These are phyloP conservation scores for Austroboletus novae-zelandiae DNA, from an alignment of 1,284 basidiomycete species.

Conservation along the genomic window DNA sequence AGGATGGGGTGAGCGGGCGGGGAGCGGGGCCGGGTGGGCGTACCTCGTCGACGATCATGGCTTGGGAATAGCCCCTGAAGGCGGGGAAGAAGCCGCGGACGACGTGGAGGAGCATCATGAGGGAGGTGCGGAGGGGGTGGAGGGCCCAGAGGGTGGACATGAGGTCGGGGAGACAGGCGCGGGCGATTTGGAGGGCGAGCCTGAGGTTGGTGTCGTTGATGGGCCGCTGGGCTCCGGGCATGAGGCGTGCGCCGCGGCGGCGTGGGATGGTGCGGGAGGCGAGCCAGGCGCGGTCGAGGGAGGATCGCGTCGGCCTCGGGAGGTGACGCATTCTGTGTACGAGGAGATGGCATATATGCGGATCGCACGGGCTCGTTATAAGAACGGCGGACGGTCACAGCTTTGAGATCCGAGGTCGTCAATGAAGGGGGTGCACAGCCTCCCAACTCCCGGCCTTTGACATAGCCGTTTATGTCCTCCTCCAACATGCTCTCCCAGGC, in stretches of 20 bases:
- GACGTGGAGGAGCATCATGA: slow-evolving; percentile 67
- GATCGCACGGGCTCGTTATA: slow-evolving; percentile 25
- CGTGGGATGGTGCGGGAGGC: slow-evolving; percentile 54
- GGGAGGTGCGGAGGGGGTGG: slow-evolving; percentile 62
- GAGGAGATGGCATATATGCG: not conserved
- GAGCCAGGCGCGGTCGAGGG: slow-evolving; percentile 59
- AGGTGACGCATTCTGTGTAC: not conserved
- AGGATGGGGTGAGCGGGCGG: slow-evolving; percentile 1
- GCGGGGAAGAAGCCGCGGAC: slow-evolving; percentile 72
- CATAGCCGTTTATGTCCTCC: slow-evolving; percentile 21
- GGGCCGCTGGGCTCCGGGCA: slow-evolving; percentile 65
- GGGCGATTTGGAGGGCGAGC: slow-evolving; percentile 55
- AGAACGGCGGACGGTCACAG: slow-evolving; percentile 31
- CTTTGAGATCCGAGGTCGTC: slow-evolving; percentile 41
- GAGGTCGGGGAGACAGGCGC: slow-evolving; percentile 54
- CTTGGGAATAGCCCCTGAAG: slow-evolving; percentile 79
- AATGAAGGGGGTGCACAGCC: slow-evolving; percentile 31
- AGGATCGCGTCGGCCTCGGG: slow-evolving; percentile 16
- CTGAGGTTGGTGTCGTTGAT: slow-evolving; percentile 52
- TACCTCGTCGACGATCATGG: slow-evolving; percentile 78
- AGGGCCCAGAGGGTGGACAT: slow-evolving; percentile 57
- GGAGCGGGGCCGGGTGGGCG: slow-evolving; percentile 16
- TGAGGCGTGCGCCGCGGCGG: slow-evolving; percentile 43
- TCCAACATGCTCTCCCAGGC: slow-evolving; percentile 14
- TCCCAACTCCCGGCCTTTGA: slow-evolving; percentile 16